Evolutionary conservation across 345 rosid genomes (phyloP), one percentile per base, ranked within the genome.

Genomic region (Eucalyptus pumila): DNA sequence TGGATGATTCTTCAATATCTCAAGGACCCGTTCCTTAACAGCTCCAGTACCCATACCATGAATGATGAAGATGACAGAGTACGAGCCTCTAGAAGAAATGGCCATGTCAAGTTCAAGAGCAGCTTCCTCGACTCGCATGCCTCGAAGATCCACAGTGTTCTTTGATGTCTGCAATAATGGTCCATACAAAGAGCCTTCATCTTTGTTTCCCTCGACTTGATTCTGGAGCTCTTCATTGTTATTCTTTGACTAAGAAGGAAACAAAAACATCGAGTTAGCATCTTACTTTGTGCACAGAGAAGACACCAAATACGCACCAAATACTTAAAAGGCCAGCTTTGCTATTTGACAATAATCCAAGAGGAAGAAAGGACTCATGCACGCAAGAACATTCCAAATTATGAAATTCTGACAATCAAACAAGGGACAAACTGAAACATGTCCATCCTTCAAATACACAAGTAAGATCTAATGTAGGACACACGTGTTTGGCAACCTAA

Each of bases 31-130:
- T 87, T 95, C 95, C 91, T 96, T 95, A 85, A 97, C 93, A 76
- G 92, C 96, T 23, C 98, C 99, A 12, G 94, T 94, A 47, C 99
- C 97, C 95, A 95, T 96, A 76, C 97, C 99, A 89, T 97, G 99
- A 51, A 97, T 90, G 47, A 97, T 91, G 89, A 94, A 96, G 89
- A 97, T 93, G 37, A 96, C 93, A 0, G 98, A 95, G 42, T 86
- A 69, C 1, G 95, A 89, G 72, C 92, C 94, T 85, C 94, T 92
- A 42, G 93, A 90, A 17, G 95, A 87, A 51, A 97, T 90, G 40
- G 95, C 96, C 95, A 95, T 92, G 86, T 94, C 90, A 24, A 97
- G 96, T 87, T 96, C 95, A 87, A 85, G 83, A 48, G 94, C 89
- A 88, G 98, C 99, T 93, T 96, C 99, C 91, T 95, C 98, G 16